Conservation (phyloP, 129 eudicot genomes). For the Escallonia herrerae region DNA sequence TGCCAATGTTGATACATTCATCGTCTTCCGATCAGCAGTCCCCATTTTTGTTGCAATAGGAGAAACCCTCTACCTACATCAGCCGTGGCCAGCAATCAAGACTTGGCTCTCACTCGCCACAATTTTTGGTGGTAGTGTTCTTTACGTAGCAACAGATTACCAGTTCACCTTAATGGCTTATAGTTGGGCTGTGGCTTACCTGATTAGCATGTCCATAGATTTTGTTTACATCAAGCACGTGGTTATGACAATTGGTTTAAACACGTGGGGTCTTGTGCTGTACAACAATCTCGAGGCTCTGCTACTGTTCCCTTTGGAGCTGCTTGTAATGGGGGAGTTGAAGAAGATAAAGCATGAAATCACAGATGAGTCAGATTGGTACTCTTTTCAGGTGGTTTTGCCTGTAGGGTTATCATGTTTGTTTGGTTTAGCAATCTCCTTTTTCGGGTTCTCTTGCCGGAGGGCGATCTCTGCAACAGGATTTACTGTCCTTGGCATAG, state of each 20-base stretch:
- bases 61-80: conserved; percentile 81
- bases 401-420: conserved; percentile 88
- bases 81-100: conserved; percentile 87
- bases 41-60: conserved; percentile 97
- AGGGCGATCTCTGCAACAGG: conserved; percentile 98
- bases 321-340: conserved; percentile 88
- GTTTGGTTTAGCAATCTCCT: conserved; percentile 93
- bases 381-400: conserved; percentile 69
- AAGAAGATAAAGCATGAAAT: conserved; percentile 90
- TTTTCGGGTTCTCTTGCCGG: conserved; percentile 96
- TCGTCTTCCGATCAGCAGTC: conserved; percentile 84
- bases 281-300: conserved; percentile 97
- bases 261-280: conserved; percentile 96
- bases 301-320: conserved; percentile 81
- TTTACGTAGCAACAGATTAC: conserved; percentile 87
- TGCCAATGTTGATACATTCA: conserved; percentile 96
- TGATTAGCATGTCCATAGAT: conserved; percentile 95
- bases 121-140: conserved; percentile 82
- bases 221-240: conserved; percentile 97
- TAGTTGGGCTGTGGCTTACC: conserved; percentile 88
- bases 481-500: conserved; percentile 95
- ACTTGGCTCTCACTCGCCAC: conserved; percentile 89
- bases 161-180: conserved; percentile 90
- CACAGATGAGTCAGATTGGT: conserved; percentile 79
- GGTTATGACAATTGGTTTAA: conserved; percentile 92